Percentiles rank a stretch among this genome's conserved stretches.
These are phyloP conservation scores for Cucumis sativus DNA, from an alignment of 306 rosid genomes.

Conservation along the genomic window DNA sequence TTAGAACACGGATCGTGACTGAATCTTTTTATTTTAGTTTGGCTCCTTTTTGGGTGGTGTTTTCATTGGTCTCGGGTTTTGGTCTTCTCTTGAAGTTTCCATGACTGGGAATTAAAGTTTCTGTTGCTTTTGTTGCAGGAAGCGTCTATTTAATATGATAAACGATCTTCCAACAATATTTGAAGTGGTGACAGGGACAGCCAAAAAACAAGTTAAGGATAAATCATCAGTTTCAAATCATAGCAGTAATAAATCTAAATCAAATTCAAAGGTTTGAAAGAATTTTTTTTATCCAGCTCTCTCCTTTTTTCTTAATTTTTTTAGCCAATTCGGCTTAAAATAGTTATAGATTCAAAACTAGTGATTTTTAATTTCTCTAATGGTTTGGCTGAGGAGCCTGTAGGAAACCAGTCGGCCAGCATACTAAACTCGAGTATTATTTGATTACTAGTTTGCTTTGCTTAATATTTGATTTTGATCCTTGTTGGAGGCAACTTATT, in stretches of 20 bases:
- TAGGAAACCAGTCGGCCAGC: not conserved
- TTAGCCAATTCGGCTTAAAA: not conserved
- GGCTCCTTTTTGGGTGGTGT: not conserved
- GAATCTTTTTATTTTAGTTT: not conserved
- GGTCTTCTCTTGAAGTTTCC: not conserved
- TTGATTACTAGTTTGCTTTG: not conserved
- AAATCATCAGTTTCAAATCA: conserved; percentile 58
- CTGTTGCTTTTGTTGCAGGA: conserved; percentile 37
- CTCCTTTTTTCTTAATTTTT: not conserved
- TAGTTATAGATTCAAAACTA: not conserved
- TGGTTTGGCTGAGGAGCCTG: conserved; percentile 2
- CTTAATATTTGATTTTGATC: not conserved
- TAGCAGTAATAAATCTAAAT: conserved; percentile 55
- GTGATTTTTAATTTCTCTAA: not conserved
- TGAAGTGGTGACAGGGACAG: conserved; percentile 56
- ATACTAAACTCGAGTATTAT: not conserved
- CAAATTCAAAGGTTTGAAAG: conserved; percentile 46
- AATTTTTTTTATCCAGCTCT: not conserved
- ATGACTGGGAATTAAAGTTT: not conserved
- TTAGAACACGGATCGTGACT: not conserved
- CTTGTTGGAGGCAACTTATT: not conserved
- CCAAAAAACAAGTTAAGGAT: conserved; percentile 64
- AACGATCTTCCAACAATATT: conserved; percentile 82
- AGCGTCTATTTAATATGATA: conserved; percentile 62
- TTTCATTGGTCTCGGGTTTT: not conserved